Percentiles rank a stretch among this genome's conserved stretches.
Evolutionary conservation across 1,284 basidiomycete genomes (phyloP).

Genomic region (Marasmius oreades): DNA sequence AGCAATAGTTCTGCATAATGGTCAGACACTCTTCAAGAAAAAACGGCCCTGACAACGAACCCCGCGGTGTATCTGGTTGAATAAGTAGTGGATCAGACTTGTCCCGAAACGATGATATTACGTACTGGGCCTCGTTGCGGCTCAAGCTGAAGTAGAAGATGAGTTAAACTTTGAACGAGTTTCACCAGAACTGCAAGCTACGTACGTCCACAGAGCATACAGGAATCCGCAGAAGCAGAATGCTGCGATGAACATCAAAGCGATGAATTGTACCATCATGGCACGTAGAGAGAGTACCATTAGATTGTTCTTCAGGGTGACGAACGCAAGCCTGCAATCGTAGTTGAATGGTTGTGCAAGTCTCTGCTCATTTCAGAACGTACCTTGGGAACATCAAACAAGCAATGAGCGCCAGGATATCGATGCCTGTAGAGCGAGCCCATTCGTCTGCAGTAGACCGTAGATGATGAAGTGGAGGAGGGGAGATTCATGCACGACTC

Average conservation of each 20-base stretch:
- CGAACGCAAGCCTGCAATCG: slow-evolving; percentile 69
- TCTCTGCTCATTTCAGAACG: not conserved
- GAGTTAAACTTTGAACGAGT: slow-evolving; percentile 5
- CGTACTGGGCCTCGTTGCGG: slow-evolving; percentile 53
- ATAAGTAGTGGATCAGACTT: not conserved
- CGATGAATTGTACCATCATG: slow-evolving; percentile 76
- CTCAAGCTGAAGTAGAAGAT: slow-evolving; percentile 46
- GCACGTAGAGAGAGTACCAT: slow-evolving; percentile 77
- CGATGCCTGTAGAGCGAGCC: slow-evolving; percentile 65
- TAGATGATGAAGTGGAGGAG: slow-evolving; percentile 1
- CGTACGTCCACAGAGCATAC: slow-evolving; percentile 88
- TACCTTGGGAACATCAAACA: slow-evolving; percentile 85
- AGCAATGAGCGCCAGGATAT: slow-evolving; percentile 75
- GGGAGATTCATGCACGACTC: slow-evolving; percentile 16
- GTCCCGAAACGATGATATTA: slow-evolving; percentile 3
- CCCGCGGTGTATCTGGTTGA: slow-evolving; percentile 40
- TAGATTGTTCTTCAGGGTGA: slow-evolving; percentile 83
- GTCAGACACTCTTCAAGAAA: slow-evolving; percentile 3
- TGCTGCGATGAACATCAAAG: slow-evolving; percentile 83
- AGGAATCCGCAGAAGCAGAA: slow-evolving; percentile 90
- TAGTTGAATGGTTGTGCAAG: not conserved
- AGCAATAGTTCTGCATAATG: slow-evolving; percentile 55
- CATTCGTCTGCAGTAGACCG: slow-evolving; percentile 41
- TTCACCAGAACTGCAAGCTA: slow-evolving; percentile 16
- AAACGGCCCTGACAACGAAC: slow-evolving; percentile 23